Evolutionary conservation across 176 grass and related monocot species (phyloP).

Genomic region (Phyllostachys edulis): DNA sequence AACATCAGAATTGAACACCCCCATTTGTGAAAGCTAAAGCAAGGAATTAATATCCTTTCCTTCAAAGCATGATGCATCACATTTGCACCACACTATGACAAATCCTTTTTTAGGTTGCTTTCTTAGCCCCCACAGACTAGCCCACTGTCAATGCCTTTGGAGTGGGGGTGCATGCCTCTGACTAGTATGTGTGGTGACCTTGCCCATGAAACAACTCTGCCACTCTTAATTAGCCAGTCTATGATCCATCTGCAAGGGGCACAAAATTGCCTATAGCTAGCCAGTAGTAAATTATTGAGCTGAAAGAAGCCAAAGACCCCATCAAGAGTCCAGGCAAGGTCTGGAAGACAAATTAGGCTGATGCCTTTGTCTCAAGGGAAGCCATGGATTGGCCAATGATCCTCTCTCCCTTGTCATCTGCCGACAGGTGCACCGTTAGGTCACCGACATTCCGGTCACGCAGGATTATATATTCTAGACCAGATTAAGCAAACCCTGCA

Average conservation of each 20-base stretch:
- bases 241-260: constrained; percentile 4
- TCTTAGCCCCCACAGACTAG: constrained; percentile 34
- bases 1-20: constrained; percentile 31
- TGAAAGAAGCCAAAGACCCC: constrained; percentile 21
- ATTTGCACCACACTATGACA: constrained; percentile 24
- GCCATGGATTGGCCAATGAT: constrained; percentile 4
- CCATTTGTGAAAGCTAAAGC: constrained; percentile 44
- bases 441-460: constrained; percentile 13
- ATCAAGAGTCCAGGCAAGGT: background rate
- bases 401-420: background rate
- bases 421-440: background rate
- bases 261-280: background rate
- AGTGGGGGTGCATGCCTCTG: constrained; percentile 42
- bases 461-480: background rate
- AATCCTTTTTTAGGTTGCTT: constrained; percentile 46
- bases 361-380: constrained; percentile 24
- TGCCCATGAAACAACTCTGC: constrained; percentile 44
- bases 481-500: constrained; percentile 20
- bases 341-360: constrained; percentile 12
- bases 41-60: constrained; percentile 8
- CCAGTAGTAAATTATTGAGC: constrained; percentile 6
- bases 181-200: constrained; percentile 38
- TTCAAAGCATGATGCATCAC: constrained; percentile 40
- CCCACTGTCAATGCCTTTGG: constrained; percentile 49
- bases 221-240: constrained; percentile 18